These are phyloP conservation scores for Cordyceps cateniannulata DNA, from an alignment of 2,329 filamentous ascomycete species.

Conservation along the genomic window DNA sequence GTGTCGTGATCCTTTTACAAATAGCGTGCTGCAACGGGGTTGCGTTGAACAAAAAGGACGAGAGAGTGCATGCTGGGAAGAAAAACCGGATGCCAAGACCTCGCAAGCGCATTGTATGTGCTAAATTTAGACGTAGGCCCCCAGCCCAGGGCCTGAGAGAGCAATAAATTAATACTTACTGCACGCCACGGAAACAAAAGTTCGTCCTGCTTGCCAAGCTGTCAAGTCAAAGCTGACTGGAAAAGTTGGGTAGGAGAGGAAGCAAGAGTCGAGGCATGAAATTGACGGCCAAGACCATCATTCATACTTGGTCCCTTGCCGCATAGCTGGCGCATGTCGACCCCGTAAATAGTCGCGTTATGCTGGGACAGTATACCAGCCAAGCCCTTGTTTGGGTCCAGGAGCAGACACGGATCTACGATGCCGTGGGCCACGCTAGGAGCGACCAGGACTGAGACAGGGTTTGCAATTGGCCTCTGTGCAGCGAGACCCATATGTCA, in stretches of 20 bases:
- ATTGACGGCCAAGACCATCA: too few relatives aligned
- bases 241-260: background rate
- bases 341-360: background rate
- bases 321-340: background rate
- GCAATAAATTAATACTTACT: background rate
- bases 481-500: background rate
- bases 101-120: background rate
- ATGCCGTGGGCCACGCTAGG: background rate
- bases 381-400: background rate
- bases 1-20: background rate
- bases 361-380: too few relatives aligned
- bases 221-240: background rate
- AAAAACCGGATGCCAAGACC: background rate
- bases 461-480: background rate
- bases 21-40: background rate
- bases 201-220: background rate
- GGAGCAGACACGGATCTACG: background rate
- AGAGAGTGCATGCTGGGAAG: background rate
- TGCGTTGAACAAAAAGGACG: background rate
- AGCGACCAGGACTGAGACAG: background rate
- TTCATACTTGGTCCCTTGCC: too few relatives aligned
- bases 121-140: constrained; percentile 1
- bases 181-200: constrained; percentile 7
- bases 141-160: background rate
- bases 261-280: too few relatives aligned